Evolutionary conservation across 306 rosid species (phyloP).

Genomic region (Carpinus viminea): DNA sequence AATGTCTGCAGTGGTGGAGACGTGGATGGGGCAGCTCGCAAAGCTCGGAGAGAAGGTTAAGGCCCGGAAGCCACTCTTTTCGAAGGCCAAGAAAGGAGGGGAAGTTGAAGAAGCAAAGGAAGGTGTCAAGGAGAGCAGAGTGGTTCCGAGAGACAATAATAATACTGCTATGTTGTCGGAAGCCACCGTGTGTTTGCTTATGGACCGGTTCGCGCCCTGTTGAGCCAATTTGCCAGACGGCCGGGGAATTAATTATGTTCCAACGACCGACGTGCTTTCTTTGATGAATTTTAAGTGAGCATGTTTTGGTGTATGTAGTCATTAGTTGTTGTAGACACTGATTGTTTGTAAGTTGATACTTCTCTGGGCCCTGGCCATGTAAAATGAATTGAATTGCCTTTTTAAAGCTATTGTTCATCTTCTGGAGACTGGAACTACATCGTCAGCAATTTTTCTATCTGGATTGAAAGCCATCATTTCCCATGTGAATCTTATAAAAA

Average conservation of each 20-base stretch:
- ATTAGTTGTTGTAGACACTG: background rate
- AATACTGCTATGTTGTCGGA: conserved; percentile 53
- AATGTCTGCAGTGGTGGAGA: conserved; percentile 64
- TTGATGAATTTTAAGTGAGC: background rate
- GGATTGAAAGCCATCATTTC: no score
- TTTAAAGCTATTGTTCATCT: background rate
- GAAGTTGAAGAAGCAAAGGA: conserved; percentile 24
- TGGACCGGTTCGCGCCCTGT: conserved; percentile 86
- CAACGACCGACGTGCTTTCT: conserved; percentile 2
- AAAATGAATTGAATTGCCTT: background rate
- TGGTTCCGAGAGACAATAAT: conserved; percentile 15
- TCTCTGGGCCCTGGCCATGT: background rate
- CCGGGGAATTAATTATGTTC: background rate
- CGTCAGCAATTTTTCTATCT: no score
- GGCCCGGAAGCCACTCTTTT: conserved; percentile 23
- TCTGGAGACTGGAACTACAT: background rate
- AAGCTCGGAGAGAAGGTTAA: conserved; percentile 57
- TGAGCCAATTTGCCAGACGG: conserved; percentile 24
- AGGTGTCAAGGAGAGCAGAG: conserved; percentile 15
- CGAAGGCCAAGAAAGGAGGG: conserved; percentile 42
- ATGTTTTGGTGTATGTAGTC: background rate
- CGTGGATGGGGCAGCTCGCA: conserved; percentile 67
- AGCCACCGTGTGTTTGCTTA: conserved; percentile 64
- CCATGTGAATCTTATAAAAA: no score
- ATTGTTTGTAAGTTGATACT: background rate